phyloP scores from a whole-genome alignment of 345 rosid species.

The Citrus unshiu region DNA sequence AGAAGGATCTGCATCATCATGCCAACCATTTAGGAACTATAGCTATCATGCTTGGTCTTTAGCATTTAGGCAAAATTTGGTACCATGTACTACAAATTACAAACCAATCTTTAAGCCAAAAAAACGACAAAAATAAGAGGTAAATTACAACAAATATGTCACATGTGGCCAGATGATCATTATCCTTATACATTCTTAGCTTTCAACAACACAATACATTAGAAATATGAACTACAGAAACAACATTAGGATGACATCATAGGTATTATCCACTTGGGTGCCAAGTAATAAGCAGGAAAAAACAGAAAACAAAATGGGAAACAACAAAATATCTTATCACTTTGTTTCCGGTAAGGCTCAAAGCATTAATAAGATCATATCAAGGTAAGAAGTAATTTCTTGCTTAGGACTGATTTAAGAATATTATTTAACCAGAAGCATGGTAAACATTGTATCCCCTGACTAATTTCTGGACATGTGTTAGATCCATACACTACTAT shows the following conservation, averaged over 20 bases:
- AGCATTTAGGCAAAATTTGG: background rate
- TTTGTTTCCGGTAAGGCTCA: background rate
- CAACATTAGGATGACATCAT: background rate
- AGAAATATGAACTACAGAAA: background rate
- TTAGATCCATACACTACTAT: background rate
- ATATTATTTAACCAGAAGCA: background rate
- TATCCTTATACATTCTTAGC: background rate
- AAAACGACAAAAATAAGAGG: background rate
- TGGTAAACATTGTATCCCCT: background rate
- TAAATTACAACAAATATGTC: background rate
- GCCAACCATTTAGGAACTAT: background rate
- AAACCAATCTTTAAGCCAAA: background rate
- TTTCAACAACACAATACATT: background rate
- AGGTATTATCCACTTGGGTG: background rate
- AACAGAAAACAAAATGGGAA: background rate
- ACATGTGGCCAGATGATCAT: background rate
- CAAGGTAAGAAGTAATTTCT: background rate
- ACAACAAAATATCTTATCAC: background rate
- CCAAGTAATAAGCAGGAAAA: background rate
- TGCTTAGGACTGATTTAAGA: background rate
- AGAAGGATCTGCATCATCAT: slow-evolving; percentile 68
- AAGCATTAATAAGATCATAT: no score
- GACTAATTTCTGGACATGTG: background rate
- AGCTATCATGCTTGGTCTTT: background rate
- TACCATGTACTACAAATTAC: background rate